Evolutionary conservation across 495 filamentous ascomycete species (phyloP).

Genomic region (Xylaria bambusicola): DNA sequence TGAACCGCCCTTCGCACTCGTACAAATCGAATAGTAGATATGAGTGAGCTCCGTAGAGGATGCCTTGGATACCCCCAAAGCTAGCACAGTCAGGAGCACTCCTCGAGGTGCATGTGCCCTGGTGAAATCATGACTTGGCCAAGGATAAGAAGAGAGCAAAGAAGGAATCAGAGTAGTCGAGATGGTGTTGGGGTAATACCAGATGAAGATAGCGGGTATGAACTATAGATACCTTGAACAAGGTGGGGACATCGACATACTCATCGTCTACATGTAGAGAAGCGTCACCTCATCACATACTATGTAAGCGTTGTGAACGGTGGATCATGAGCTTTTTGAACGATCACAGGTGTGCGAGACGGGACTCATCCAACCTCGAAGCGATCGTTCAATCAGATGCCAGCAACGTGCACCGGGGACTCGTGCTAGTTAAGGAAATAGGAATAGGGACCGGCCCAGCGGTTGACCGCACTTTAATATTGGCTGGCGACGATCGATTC

Average conservation of each 20-base stretch:
- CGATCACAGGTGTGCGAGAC: constrained; percentile 11
- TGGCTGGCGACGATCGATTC: constrained; percentile 35
- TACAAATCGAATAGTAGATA: not conserved
- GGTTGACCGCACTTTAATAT: constrained; percentile 52
- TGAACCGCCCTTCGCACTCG: not conserved
- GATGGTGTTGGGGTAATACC: constrained; percentile 23
- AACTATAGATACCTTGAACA: constrained; percentile 10
- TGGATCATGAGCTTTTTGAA: constrained; percentile 6
- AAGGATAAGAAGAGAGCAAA: constrained; percentile 14
- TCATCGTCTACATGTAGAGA: constrained; percentile 8
- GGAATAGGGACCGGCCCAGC: constrained; percentile 36
- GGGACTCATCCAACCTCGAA: constrained; percentile 31
- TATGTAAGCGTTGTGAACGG: not conserved
- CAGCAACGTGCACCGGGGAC: constrained; percentile 24
- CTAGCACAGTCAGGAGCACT: constrained; percentile 34
- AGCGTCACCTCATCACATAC: constrained; percentile 17
- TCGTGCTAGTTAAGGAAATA: constrained; percentile 29
- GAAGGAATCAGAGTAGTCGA: constrained; percentile 19
- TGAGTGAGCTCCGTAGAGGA: constrained; percentile 18
- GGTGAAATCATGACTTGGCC: constrained; percentile 26
- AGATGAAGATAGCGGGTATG: constrained; percentile 23
- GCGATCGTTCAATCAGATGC: constrained; percentile 31
- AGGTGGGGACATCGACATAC: constrained; percentile 16
- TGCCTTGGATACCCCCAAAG: constrained; percentile 51
- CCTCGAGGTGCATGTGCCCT: constrained; percentile 29